These are phyloP conservation scores for Massariosphaeria phaeospora DNA, from an alignment of 495 filamentous ascomycete species.

Conservation along the genomic window DNA sequence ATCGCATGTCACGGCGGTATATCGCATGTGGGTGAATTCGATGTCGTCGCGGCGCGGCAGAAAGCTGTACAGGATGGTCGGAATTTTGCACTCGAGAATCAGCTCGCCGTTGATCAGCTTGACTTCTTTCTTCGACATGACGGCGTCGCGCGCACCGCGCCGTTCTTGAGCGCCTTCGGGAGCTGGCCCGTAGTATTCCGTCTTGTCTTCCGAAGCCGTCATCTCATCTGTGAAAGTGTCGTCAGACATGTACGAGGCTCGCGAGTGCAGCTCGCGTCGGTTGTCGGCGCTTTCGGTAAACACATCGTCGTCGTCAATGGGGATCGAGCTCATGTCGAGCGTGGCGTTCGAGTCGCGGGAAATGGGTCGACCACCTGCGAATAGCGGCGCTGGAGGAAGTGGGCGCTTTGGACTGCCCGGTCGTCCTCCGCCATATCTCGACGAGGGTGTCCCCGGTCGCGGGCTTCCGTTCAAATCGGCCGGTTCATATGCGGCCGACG, in stretches of 20 bases:
- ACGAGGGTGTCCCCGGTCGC: conserved; percentile 83
- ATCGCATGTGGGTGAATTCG: conserved; percentile 99
- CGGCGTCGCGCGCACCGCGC: conserved; percentile 71
- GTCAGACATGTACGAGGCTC: conserved; percentile 61
- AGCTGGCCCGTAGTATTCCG: conserved; percentile 73
- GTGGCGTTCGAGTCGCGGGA: conserved; percentile 49
- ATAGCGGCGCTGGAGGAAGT: conserved; percentile 89
- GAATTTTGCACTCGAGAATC: conserved; percentile 97
- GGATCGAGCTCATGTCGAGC: conserved; percentile 49
- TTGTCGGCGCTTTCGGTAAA: conserved; percentile 51
- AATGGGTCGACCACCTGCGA: conserved; percentile 49
- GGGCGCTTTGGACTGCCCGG: conserved; percentile 71
- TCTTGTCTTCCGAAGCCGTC: conserved; percentile 40
- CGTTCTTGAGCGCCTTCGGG: conserved; percentile 80
- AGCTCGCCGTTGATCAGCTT: conserved; percentile 94
- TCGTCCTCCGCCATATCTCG: conserved; percentile 63
- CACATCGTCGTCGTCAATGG: conserved; percentile 65
- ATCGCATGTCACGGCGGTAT: conserved; percentile 98
- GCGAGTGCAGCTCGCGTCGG: conserved; percentile 49
- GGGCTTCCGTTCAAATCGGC: conserved; percentile 84
- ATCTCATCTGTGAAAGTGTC: conserved; percentile 61
- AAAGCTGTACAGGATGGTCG: conserved; percentile 94
- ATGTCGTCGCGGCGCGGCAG: conserved; percentile 84
- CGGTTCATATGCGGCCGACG: conserved; percentile 70
- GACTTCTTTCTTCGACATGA: conserved; percentile 92